Base-by-base conservation (phyloP, 2,329 filamentous ascomycete species). In the Chaetomium sp. region DNA sequence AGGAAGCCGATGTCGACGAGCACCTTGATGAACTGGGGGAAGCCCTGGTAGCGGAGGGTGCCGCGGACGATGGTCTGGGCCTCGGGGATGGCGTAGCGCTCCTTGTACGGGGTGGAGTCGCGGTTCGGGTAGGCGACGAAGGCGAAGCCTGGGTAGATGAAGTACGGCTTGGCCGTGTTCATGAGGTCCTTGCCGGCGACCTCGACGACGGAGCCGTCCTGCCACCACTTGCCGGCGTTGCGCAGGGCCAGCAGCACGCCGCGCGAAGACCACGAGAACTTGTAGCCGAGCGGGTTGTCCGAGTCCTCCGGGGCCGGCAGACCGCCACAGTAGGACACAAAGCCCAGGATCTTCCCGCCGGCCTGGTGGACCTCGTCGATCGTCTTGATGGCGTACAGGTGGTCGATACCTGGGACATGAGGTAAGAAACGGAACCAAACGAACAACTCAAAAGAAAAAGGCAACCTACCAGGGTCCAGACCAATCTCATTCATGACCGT, bases 401-500 rank as follows among this genome's bases (percentile, higher is more conserved):
- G 85, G 69, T 90, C 86, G 62, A 90, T 82, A 69, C 48, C 48
- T 7, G 5, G 43, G 14, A 11, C 4, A 3, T 10, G 5, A 33
- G 42, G 19, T 33, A 10, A 7, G 42, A 8, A 43, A 43, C n/a
- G 10, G 37, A 12, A 38, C 8, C 8, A 2, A 9, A 38, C 37
- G 8, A 38, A n/a, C n/a, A n/a, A n/a, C n/a, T n/a, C n/a, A n/a
- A n/a, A n/a, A n/a, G n/a, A n/a, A n/a, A n/a, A n/a, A n/a, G n/a
- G n/a, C n/a, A n/a, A 12, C 40, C 12, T 43, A 43, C 86, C 85
- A 34, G 85, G 85, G 71, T 88, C 85, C 58, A 88, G 69, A 60
- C 90, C 90, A 69, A 95, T 95, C 81, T 97, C 92, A 75, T 97
- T 96, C 88, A 96, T 91, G 69, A 96, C 91, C 9, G 90, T 95